These are phyloP conservation scores for Lentinula sp. DNA, from an alignment of 768 basidiomycete species.

Conservation along the genomic window DNA sequence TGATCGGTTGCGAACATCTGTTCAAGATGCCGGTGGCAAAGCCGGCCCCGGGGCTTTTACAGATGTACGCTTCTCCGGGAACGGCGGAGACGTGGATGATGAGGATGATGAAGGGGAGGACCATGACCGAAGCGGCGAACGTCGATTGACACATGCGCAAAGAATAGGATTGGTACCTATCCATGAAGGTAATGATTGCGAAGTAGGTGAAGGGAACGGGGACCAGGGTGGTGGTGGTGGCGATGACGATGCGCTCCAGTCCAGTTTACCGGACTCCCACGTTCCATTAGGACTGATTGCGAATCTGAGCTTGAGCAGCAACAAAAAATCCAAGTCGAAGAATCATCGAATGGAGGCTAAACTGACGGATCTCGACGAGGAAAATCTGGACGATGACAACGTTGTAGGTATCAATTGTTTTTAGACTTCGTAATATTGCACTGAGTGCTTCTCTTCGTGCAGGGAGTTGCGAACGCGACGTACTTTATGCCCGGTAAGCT, in stretches of 20 bases:
- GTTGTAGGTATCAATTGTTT: constrained; percentile 33
- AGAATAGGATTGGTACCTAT: constrained; percentile 14
- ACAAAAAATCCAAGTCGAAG: constrained; percentile 32
- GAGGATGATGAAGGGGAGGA: constrained; percentile 29
- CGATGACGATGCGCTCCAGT: constrained; percentile 31
- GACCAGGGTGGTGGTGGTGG: constrained; percentile 10
- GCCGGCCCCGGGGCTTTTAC: constrained; percentile 39
- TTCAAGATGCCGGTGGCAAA: constrained; percentile 41
- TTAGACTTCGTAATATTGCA: background rate
- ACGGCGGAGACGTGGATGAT: constrained; percentile 28
- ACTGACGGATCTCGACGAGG: constrained; percentile 47
- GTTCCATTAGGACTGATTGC: constrained; percentile 77
- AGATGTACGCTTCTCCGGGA: constrained; percentile 25
- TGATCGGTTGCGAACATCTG: constrained; percentile 58
- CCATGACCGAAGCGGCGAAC: background rate
- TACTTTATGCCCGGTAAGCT: constrained; percentile 72
- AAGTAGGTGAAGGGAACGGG: constrained; percentile 18
- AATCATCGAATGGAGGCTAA: constrained; percentile 21
- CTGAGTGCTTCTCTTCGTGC: constrained; percentile 8
- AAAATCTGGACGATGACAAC: constrained; percentile 67
- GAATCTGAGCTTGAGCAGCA: constrained; percentile 59
- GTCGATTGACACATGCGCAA: constrained; percentile 7
- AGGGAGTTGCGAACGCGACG: constrained; percentile 78
- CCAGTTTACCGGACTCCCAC: constrained; percentile 58
- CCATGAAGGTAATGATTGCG: constrained; percentile 21